Evolutionary conservation across 169 alveolate species (phyloP), one percentile per base, ranked within the genome.

Genomic region (Cryptosporidium andersoni): DNA sequence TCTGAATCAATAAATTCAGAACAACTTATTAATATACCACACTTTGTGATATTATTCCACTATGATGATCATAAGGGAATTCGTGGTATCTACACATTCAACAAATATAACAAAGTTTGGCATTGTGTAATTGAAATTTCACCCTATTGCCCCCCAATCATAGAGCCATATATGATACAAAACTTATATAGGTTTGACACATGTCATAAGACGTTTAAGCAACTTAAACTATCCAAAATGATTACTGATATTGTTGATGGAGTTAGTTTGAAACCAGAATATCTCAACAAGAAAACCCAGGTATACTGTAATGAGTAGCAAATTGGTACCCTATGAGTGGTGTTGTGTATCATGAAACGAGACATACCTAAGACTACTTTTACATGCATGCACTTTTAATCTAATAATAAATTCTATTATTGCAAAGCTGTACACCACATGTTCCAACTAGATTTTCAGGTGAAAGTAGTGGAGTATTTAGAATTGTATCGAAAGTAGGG

Each of bases 161-260:
- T 74, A 4, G 68, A 45, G 14, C 55, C 42, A 14, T 66, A 74
- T 34, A 74, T 74, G 85, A 58, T 74, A 16, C 85, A 74, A 37
- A 74, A 66, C 16, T 48, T 74, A 11, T 74, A 74, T 45, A 74
- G 60, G 62, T 74, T 74, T 74, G 85, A 74, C 12, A 74, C 85
- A 3, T 58, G 85, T 14, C 85, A 74, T 40, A 74, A 74, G 40
- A 25, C 60, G 60, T 74, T 74, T 49, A 74, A 74, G 14, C 85
- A 66, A 2, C 43, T 74, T 25, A 56, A 60, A 16, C 51, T 14
- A 56, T 5, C 60, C 45, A 74, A 14, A 60, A 74, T 43, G 36
- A 74, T 74, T 56, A 74, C 85, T 9, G 85, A 74, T 37, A 74
- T 58, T 8, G 85, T 74, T 1, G 85, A 74, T 58, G 85, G 85